Percentiles rank a stretch among this genome's conserved stretches.
Conservation (phyloP, 1,284 basidiomycete species). For the Vanrija sp. region DNA sequence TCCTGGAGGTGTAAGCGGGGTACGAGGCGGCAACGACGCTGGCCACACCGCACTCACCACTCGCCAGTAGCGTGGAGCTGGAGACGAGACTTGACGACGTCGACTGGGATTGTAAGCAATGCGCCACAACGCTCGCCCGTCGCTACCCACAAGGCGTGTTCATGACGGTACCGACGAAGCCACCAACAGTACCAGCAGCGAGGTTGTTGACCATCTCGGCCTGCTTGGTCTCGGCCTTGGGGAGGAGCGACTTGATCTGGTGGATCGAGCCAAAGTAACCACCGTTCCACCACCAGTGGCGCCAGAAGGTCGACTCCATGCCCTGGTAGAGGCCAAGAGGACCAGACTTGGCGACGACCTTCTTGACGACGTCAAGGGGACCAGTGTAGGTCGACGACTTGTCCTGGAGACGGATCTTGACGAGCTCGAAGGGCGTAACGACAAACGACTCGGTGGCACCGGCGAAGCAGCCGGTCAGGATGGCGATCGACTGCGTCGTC, state of each 20-base stretch:
- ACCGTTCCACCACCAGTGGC: constrained; percentile 84
- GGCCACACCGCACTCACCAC: constrained; percentile 50
- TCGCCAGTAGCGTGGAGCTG: constrained; percentile 85
- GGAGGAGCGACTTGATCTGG: constrained; percentile 71
- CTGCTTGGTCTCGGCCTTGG: constrained; percentile 72
- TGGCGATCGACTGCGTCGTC: constrained; percentile 81
- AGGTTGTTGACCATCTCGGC: constrained; percentile 85
- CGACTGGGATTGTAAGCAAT: constrained; percentile 25
- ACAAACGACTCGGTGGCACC: constrained; percentile 92
- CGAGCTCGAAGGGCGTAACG: constrained; percentile 88
- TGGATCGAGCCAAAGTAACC: constrained; percentile 90
- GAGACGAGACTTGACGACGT: constrained; percentile 96
- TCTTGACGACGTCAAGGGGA: constrained; percentile 82
- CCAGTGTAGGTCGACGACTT: constrained; percentile 83
- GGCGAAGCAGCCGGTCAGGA: constrained; percentile 86
- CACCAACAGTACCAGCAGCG: constrained; percentile 81
- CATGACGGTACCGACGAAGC: constrained; percentile 69
- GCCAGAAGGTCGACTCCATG: constrained; percentile 95
- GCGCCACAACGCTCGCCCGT: not conserved
- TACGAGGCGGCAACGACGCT: not conserved
- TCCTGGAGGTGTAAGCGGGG: constrained; percentile 14
- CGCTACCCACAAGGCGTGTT: constrained; percentile 51
- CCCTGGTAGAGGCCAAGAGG: constrained; percentile 68
- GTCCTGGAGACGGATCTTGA: constrained; percentile 93
- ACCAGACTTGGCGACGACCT: constrained; percentile 72